Conservation (phyloP, 208 protist species). For the Balamuthia mandrillaris region DNA sequence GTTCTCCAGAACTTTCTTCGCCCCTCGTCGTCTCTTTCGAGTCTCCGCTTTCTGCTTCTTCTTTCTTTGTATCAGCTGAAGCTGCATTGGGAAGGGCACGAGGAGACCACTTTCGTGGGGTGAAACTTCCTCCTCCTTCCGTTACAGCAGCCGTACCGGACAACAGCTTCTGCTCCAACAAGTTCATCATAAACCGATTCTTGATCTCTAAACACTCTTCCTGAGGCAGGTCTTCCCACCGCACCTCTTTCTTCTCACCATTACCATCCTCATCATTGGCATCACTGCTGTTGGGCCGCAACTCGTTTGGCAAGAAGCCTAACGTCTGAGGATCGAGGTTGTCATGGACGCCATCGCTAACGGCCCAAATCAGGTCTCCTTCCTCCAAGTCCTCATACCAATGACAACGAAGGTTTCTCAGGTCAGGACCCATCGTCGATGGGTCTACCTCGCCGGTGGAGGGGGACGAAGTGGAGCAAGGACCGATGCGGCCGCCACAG, state of each 20-base stretch:
- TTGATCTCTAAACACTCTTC: neutral
- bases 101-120: neutral
- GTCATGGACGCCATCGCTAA: conserved; percentile 41
- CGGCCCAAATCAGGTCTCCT: conserved; percentile 27
- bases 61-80: neutral
- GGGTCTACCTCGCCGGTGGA: too few species aligned
- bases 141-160: too few species aligned
- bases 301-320: neutral
- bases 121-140: neutral
- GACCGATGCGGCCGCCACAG: neutral
- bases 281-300: neutral
- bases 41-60: neutral
- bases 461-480: too few species aligned
- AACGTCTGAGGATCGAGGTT: conserved; percentile 39
- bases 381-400: neutral
- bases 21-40: neutral
- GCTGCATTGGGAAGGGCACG: neutral
- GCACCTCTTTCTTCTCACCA: neutral
- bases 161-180: neutral
- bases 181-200: neutral
- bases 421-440: neutral
- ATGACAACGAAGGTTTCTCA: neutral
- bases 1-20: neutral
- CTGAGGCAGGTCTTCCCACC: neutral
- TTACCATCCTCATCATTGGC: too few species aligned